These are phyloP conservation scores for Knoxia roxburghii DNA, from an alignment of 257 asterid genomes.

Conservation along the genomic window DNA sequence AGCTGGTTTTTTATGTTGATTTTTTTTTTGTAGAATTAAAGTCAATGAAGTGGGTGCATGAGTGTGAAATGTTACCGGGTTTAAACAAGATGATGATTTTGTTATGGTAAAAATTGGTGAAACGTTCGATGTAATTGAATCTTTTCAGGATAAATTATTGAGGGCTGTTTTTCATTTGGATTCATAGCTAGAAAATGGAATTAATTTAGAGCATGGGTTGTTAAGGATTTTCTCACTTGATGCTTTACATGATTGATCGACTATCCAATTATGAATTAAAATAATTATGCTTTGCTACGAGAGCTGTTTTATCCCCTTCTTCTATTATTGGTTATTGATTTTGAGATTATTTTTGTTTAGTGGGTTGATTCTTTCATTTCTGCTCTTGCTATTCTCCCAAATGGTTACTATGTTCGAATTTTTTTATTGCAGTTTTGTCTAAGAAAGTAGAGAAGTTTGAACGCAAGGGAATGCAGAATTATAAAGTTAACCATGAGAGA, in stretches of 20 bases:
- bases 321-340: not conserved
- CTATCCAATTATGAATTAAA: not conserved
- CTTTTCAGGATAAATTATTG: no score
- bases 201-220: not conserved
- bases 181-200: not conserved
- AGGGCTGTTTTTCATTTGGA: not conserved
- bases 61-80: not conserved
- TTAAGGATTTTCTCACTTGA: not conserved
- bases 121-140: no score
- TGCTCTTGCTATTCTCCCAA: not conserved
- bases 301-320: not conserved
- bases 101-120: no score
- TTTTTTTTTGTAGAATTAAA: no score
- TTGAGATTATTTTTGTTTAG: not conserved
- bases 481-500: slow-evolving; percentile 32
- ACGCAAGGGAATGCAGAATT: slow-evolving; percentile 40
- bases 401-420: not conserved
- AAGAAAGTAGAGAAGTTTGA: slow-evolving; percentile 61
- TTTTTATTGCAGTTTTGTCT: slow-evolving; percentile 46
- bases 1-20: not conserved
- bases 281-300: not conserved
- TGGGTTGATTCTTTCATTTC: not conserved
- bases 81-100: not conserved
- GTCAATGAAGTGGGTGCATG: not conserved
- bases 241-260: not conserved